Evolutionary conservation across 1,284 basidiomycete genomes (phyloP).

Genomic region (Somion occarium): DNA sequence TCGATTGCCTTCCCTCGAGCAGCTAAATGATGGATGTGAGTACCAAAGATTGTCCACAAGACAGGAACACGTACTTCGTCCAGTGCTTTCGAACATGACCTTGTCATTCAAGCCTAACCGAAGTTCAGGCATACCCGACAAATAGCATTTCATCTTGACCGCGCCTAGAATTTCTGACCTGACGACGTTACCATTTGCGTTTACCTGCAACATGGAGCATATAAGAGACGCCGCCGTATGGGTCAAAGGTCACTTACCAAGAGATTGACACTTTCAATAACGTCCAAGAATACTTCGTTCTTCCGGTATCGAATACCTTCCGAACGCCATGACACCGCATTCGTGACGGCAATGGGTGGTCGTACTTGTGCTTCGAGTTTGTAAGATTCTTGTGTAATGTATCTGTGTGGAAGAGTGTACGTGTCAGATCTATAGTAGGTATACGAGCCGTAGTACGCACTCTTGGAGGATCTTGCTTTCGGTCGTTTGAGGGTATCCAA

Average conservation of each 20-base stretch:
- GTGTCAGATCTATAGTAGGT: background rate
- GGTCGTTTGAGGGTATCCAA: constrained; percentile 98
- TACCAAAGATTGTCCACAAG: background rate
- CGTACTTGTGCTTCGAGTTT: constrained; percentile 97
- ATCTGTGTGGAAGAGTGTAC: constrained; percentile 43
- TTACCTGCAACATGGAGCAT: too few species aligned
- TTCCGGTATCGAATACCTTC: constrained; percentile 98
- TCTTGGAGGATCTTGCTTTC: constrained; percentile 99
- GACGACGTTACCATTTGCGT: constrained; percentile 95
- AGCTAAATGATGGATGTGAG: constrained; percentile 42
- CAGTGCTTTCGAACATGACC: constrained; percentile 98
- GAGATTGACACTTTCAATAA: constrained; percentile 96
- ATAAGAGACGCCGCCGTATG: too few species aligned
- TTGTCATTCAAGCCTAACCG: constrained; percentile 97
- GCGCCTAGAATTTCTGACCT: constrained; percentile 97
- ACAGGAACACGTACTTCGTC: constrained; percentile 67
- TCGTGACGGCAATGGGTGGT: constrained; percentile 97
- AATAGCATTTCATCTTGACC: constrained; percentile 99
- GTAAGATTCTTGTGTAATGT: constrained; percentile 99
- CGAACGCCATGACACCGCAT: constrained; percentile 97
- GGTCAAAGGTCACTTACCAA: constrained; percentile 51
- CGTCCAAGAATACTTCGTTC: constrained; percentile 99
- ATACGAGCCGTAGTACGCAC: constrained; percentile 40
- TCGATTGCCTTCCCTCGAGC: constrained; percentile 97
- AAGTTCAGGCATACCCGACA: constrained; percentile 98